Conservation (phyloP, 1,284 basidiomycete genomes). For the Rhodotorula sp. region DNA sequence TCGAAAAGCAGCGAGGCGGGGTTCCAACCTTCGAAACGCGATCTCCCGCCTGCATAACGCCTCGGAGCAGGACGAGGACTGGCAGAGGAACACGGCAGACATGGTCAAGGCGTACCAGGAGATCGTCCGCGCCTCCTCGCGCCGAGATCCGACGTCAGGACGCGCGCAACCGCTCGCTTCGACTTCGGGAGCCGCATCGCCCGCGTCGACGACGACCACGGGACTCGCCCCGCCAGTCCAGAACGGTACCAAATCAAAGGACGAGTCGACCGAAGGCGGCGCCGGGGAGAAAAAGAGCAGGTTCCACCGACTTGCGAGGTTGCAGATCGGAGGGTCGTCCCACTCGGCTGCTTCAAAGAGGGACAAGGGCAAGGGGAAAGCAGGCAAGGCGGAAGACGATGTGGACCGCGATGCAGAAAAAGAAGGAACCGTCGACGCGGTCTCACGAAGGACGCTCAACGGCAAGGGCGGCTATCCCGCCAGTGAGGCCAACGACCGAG, state of each 20-base stretch:
- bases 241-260: background rate
- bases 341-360: background rate
- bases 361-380: conserved; percentile 8
- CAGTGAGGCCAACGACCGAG: too few relatives aligned
- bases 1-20: background rate
- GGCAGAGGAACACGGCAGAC: background rate
- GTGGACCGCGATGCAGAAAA: background rate
- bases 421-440: background rate
- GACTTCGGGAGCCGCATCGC: background rate
- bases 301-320: conserved; percentile 10
- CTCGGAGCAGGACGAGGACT: background rate
- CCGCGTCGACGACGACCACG: background rate
- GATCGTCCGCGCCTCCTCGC: conserved; percentile 15
- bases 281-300: conserved; percentile 7
- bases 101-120: conserved; percentile 25
- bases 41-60: background rate
- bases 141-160: background rate
- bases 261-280: background rate
- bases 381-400: background rate
- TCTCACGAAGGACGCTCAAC: background rate
- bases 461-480: background rate
- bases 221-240: background rate
- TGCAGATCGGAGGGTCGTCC: background rate
- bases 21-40: background rate
- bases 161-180: background rate